Conservation (phyloP, 2,329 filamentous ascomycete species). For the Drechslerella coelobrocha region DNA sequence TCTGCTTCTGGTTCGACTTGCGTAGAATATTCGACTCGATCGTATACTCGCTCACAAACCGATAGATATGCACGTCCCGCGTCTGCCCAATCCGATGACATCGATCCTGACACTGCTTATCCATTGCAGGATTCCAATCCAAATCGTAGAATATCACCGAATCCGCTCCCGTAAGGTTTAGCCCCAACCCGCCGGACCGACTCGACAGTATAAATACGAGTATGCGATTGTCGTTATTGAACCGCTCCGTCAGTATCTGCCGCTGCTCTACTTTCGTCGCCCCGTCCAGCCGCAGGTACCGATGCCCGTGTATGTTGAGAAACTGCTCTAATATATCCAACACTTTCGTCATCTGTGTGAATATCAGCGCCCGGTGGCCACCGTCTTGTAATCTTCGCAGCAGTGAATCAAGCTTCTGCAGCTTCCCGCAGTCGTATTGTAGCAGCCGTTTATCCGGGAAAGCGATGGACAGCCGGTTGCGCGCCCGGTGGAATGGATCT, state of each 20-base stretch:
- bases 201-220: constrained; percentile 95
- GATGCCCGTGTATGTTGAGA: constrained; percentile 95
- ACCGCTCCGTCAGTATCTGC: constrained; percentile 92
- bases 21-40: constrained; percentile 98
- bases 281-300: constrained; percentile 95
- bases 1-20: constrained; percentile 95
- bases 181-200: constrained; percentile 89
- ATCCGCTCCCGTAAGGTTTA: constrained; percentile 95
- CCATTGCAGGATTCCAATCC: constrained; percentile 99
- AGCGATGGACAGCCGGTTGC: constrained; percentile 90
- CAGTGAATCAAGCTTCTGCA: constrained; percentile 85
- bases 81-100: constrained; percentile 98
- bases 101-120: constrained; percentile 97
- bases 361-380: constrained; percentile 93
- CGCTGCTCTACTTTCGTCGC: constrained; percentile 94
- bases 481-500: constrained; percentile 92
- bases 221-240: constrained; percentile 93
- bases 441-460: constrained; percentile 96
- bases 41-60: constrained; percentile 88
- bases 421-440: constrained; percentile 96
- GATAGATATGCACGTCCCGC: constrained; percentile 96
- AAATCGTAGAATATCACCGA: constrained; percentile 99
- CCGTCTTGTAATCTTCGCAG: constrained; percentile 85
- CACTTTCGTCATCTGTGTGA: constrained; percentile 99
- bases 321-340: constrained; percentile 97